Conservation (phyloP, 2,329 filamentous ascomycete species). For the Aspergillus bombycis region DNA sequence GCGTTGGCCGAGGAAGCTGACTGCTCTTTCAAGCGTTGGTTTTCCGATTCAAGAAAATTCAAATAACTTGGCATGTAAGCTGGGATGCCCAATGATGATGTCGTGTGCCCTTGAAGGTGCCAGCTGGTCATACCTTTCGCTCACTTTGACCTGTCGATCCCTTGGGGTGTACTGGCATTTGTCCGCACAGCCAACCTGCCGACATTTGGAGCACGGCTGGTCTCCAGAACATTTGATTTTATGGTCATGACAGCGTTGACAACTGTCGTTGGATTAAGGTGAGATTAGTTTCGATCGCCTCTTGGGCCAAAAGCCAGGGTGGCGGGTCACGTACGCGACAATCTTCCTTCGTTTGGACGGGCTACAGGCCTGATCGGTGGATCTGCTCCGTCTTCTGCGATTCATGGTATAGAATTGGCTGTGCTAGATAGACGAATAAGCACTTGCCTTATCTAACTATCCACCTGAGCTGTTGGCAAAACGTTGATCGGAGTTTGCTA, state of each 20-base stretch:
- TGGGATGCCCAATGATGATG: background rate
- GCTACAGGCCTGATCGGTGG: conserved; percentile 15
- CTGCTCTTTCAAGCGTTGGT: conserved; percentile 35
- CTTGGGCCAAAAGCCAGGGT: background rate
- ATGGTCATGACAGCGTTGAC: conserved; percentile 49
- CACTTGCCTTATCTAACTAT: background rate
- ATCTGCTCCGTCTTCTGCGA: conserved; percentile 16
- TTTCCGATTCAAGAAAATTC: conserved; percentile 38
- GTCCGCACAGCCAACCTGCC: conserved; percentile 38
- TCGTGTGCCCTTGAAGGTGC: background rate
- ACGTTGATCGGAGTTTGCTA: background rate
- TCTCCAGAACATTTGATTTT: conserved; percentile 54
- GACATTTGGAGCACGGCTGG: conserved; percentile 47
- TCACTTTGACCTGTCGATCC: conserved; percentile 48
- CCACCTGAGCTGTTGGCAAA: background rate
- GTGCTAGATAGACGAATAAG: background rate
- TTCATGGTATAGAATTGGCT: conserved; percentile 12
- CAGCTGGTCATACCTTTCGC: conserved; percentile 33
- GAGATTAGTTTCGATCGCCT: background rate
- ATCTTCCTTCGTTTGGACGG: conserved; percentile 32
- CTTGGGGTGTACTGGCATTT: conserved; percentile 46
- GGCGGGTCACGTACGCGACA: conserved; percentile 31
- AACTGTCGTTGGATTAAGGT: conserved; percentile 26
- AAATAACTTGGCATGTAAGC: conserved; percentile 33
- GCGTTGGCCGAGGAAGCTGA: conserved; percentile 30